Evolutionary conservation across 148 eudicot genomes (phyloP).

Genomic region (Hydrangea macrophylla): DNA sequence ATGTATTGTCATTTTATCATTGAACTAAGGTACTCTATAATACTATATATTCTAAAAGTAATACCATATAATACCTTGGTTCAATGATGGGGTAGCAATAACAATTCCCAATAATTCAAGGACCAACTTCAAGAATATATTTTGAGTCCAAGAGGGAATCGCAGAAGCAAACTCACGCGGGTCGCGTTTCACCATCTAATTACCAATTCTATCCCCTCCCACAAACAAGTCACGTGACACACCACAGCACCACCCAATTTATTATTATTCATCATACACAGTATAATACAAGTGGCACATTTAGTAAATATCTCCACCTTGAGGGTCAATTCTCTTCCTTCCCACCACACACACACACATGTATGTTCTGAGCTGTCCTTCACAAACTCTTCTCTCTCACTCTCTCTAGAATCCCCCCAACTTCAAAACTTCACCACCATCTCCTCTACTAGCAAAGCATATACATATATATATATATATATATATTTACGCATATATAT

Average conservation of each 20-base stretch:
- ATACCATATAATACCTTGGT: too few species aligned
- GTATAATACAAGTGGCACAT: too few species aligned
- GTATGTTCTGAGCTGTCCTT: background rate
- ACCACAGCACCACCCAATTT: too few species aligned
- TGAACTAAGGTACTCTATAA: too few species aligned
- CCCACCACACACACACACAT: background rate
- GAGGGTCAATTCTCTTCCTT: background rate
- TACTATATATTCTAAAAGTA: too few species aligned
- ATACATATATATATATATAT: background rate
- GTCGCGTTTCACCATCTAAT: background rate
- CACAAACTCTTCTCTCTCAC: background rate
- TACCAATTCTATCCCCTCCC: background rate
- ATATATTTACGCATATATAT: background rate
- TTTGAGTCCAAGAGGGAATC: too few species aligned
- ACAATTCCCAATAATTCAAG: too few species aligned
- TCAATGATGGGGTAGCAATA: too few species aligned
- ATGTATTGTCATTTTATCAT: too few species aligned
- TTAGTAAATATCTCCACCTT: background rate
- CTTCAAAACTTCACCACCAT: background rate
- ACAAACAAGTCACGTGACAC: background rate
- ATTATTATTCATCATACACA: too few species aligned
- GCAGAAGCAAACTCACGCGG: background rate
- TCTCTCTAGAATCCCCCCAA: background rate
- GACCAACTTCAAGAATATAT: too few species aligned
- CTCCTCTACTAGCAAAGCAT: background rate